A percentile compares a stretch with the other conserved stretches of the same genome.
Evolutionary conservation across 2,329 filamentous ascomycete genomes (phyloP).

Genomic region (Aspergillus viridinutans): DNA sequence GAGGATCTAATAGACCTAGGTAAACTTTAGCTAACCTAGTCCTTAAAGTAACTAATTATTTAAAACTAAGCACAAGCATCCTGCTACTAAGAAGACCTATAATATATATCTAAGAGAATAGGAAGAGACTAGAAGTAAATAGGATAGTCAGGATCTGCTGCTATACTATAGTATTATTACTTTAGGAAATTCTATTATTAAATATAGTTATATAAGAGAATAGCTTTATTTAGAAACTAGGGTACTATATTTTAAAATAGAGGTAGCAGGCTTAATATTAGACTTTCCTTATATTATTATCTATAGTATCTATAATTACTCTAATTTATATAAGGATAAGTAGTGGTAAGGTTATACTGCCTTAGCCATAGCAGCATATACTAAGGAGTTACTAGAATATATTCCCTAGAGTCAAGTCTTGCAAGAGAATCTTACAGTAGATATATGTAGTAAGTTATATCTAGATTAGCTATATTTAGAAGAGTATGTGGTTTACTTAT

Average conservation of each 20-base stretch:
- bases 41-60: conserved; percentile 4
- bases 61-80: neutral
- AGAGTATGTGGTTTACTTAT: neutral
- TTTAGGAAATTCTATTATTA: conserved; percentile 10
- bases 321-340: conserved; percentile 4
- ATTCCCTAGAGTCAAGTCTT: neutral
- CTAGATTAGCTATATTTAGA: neutral
- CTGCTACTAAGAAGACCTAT: neutral
- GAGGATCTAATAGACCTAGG: neutral
- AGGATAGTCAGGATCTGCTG: neutral
- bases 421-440: neutral
- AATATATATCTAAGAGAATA: conserved; percentile 3
- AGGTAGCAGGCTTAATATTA: neutral
- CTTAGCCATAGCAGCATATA: conserved; percentile 2
- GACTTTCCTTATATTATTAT: conserved; percentile 1
- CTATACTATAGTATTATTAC: conserved; percentile 12
- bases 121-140: conserved; percentile 6
- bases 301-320: conserved; percentile 2
- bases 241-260: conserved; percentile 5
- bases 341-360: conserved; percentile 7
- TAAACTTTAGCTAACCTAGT: conserved; percentile 3
- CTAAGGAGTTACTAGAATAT: conserved; percentile 10
- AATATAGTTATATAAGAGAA: conserved; percentile 6
- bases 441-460: neutral
- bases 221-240: neutral